Base-by-base conservation (phyloP, 371 early-diverging fungal genomes). In the Blakeslea trispora region DNA sequence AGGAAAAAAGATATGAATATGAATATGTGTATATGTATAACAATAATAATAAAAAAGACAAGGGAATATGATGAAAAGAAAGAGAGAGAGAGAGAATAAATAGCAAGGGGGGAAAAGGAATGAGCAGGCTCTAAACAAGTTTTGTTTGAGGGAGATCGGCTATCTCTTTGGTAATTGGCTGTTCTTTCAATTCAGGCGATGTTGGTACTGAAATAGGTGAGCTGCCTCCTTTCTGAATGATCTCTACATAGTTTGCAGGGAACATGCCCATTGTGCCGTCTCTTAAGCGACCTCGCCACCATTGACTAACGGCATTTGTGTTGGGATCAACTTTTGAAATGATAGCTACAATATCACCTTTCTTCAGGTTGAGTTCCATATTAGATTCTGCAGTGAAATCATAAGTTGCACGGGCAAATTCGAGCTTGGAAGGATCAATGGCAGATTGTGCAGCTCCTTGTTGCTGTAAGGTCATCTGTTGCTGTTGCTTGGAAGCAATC, bases 231-330 rank as follows among this genome's bases (percentile, higher is more conserved):
- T 69, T 69, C 57, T 69, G 70, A 28, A 69, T 69, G 21, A 69
- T 69, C 42, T 69, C 70, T 5, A 95, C 94, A 66, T 94, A 96
- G 63, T 88, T 94, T 46, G 91, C 81, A 7, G 98, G 97, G 79
- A 98, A 96, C 47, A 90, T 68, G 17, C 97, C 98, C 62, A 90
- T 84, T 32, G 78, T 79, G 0, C 98, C 97, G 39, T 82, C 81
- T 54, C 91, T 84, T 18, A 89, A 72, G 23, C 91, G 71, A 11
- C 97, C 97, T 48, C 89, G 72, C 98, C 98, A 98, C 98, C 98
- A 98, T 64, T 78, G 74, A 53, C 86, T 82, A 28, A 86, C 82
- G 17, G 85, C 80, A 14, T 89, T 91, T 7, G 75, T 64, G 54
- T 79, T 81, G 19, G 90, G 85, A 57, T 93, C 94, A 6, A n/a